Base-by-base conservation (phyloP, 176 grass and related monocot genomes). In the Aegilops speltoides region DNA sequence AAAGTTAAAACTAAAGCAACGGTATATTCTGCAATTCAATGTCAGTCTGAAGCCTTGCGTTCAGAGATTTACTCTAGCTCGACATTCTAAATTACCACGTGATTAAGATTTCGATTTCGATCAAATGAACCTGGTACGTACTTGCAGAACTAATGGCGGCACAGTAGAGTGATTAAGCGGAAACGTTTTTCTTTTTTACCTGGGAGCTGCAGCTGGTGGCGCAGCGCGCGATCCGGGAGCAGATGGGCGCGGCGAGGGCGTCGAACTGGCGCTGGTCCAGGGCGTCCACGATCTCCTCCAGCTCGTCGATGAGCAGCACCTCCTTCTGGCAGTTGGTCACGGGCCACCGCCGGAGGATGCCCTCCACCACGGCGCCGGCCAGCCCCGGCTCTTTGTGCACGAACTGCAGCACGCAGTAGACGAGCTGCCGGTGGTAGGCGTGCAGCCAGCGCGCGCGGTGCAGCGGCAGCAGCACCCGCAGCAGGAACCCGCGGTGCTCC, bases 251-350 rank as follows among this genome's bases (percentile, higher is more conserved):
- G 1, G 83, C 92, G 32, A 98, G 50, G 40, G 80, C 91, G 59
- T 91, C 77, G 70, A 98, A 89, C 50, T 81, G 89, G 3, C 12
- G 7, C 14, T 46, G 80, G 8, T 76, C 71, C 26, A 94, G 78
- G 31, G 56, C n/a, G 36, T 88, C 89, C 11, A 88, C 10, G n/a
- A 98, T 76, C 79, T 92, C 91, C 88, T 95, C 91, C 23, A 98
- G 87, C 92, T 98, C 97, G 13, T 86, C 91, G 60, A 98, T 94
- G 59, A 98, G 86, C 41, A 98, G 69, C 85, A 96, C 82, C 87
- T 96, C 94, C 92, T 98, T 96, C 83, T 96, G 91, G 87, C 87
- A 91, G 77, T 90, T 94, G 83, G 93, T 96, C 0, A 75, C 82
- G 1, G 96, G 96, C 96, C 96, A 98, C 34, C 54, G 84, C 11